Base-by-base conservation (phyloP, 2,329 filamentous ascomycete genomes). In the Aureobasidium vineae region DNA sequence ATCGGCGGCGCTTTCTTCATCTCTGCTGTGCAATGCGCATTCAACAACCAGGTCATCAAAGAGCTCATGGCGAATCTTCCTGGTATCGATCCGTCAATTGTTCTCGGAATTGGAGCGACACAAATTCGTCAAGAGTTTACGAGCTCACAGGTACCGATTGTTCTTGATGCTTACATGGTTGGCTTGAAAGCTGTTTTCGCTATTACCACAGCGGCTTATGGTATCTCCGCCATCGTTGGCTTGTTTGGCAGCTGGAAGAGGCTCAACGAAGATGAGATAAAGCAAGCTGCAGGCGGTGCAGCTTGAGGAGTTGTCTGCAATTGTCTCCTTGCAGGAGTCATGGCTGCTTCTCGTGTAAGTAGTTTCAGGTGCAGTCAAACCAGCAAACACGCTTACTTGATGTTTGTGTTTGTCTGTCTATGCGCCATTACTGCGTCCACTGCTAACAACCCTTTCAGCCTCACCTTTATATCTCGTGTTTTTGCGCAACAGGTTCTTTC, bases 21-120 rank as follows among this genome's bases (percentile, higher is more conserved):
- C 54, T 76, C 78, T 4, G 77, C 78, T 11, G 76, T 73, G 1
- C 78, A 82, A 70, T 73, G 74, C 11, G 72, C 76, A 2, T 82
- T 84, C 71, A 73, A 75, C 5, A 78, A 79, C 54, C 73, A 73
- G 1, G 71, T 83, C 0, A 68, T 78, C n/a, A 69, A 68, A 1
- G 72, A 71, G 5, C 69, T 81, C 1, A 69, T 71, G 3, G 57
- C 69, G 19, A 74, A 75, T 13, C 73, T 78, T 2, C 78, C 80
- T 1, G 69, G 66, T 11, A 71, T 80, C 7, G 69, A 78, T 47
- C 69, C 78, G 1, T 69, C 70, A 1, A 57, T 67, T 0, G 74
- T 83, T 2, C 70, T 82, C 16, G 71, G 75, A n/a, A 76, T 76
- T 1, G 81, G 81, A 3, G 81, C 80, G 0, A 80, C 80, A 1